Conservation (phyloP, 2,329 filamentous ascomycete genomes). For the Macrophomina phaseolina region DNA sequence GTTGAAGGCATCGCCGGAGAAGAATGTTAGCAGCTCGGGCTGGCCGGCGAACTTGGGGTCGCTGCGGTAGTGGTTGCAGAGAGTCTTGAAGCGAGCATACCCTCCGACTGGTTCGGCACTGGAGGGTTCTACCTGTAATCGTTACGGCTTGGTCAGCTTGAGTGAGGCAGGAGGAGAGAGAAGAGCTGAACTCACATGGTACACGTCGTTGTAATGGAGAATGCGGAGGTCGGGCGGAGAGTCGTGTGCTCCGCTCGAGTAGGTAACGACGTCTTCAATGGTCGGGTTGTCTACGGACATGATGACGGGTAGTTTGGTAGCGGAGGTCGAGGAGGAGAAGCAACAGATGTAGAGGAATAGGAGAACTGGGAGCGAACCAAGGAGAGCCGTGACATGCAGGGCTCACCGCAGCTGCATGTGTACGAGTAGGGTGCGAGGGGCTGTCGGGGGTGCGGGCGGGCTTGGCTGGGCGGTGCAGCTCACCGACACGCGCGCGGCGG, state of each 20-base stretch:
- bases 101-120: slow-evolving; percentile 86
- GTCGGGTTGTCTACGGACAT: slow-evolving; percentile 29
- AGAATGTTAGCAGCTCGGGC: slow-evolving; percentile 74
- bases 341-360: not conserved
- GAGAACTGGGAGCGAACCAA: slow-evolving; percentile 7
- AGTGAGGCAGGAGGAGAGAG: not conserved
- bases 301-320: not conserved
- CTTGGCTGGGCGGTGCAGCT: slow-evolving; percentile 21
- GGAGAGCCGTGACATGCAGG: slow-evolving; percentile 19
- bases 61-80: slow-evolving; percentile 75
- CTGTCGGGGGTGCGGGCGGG: slow-evolving; percentile 12
- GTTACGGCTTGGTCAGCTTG: slow-evolving; percentile 33
- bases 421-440: slow-evolving; percentile 12
- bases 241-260: slow-evolving; percentile 49
- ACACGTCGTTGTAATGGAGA: slow-evolving; percentile 92
- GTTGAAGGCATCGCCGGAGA: slow-evolving; percentile 93
- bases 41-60: slow-evolving; percentile 66
- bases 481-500: slow-evolving; percentile 14
- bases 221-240: slow-evolving; percentile 75
- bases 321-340: not conserved
- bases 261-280: slow-evolving; percentile 47
- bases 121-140: slow-evolving; percentile 62
- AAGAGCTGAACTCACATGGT: slow-evolving; percentile 60
- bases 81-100: slow-evolving; percentile 77
- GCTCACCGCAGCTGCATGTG: slow-evolving; percentile 22